Conservation (phyloP, 2,329 filamentous ascomycete species). For the Fusarium udum region DNA sequence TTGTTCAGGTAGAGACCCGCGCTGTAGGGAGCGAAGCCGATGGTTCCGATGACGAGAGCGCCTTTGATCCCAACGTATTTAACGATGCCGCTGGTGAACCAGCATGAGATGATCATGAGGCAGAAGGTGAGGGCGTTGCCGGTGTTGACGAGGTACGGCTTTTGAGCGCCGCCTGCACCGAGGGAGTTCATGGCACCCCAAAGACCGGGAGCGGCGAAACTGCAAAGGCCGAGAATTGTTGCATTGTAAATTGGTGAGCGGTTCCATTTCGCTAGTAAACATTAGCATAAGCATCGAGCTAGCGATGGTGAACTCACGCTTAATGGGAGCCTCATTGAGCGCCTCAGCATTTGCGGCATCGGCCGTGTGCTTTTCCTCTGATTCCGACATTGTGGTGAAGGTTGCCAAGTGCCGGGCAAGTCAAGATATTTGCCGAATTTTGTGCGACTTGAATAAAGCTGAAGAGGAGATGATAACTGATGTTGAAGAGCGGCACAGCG, state of each 20-base stretch:
- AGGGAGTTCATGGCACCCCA: slow-evolving; percentile 45
- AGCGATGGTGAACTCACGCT: not conserved
- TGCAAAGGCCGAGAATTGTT: slow-evolving; percentile 44
- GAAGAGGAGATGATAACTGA: not conserved
- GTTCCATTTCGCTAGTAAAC: slow-evolving; percentile 37
- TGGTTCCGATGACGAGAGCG: slow-evolving; percentile 53
- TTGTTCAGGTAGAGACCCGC: slow-evolving; percentile 57
- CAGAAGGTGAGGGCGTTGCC: slow-evolving; percentile 61
- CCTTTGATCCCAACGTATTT: slow-evolving; percentile 45
- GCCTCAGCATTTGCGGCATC: not conserved
- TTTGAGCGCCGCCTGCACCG: slow-evolving; percentile 59
- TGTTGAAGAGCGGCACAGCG: not conserved
- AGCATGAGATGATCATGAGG: slow-evolving; percentile 59
- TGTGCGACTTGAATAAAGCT: not conserved
- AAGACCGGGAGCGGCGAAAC: slow-evolving; percentile 42
- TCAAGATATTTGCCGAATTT: not conserved
- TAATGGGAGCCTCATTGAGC: not conserved
- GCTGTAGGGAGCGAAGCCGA: slow-evolving; percentile 56
- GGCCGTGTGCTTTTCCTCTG: not conserved
- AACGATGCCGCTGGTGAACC: slow-evolving; percentile 52
- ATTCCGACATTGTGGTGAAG: not conserved
- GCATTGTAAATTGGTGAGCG: slow-evolving; percentile 43
- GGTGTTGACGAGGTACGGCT: slow-evolving; percentile 71
- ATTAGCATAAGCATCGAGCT: not conserved
- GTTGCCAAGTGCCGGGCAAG: not conserved